Base-by-base conservation (phyloP, 306 rosid species). In the Begonia peltatifolia region DNA sequence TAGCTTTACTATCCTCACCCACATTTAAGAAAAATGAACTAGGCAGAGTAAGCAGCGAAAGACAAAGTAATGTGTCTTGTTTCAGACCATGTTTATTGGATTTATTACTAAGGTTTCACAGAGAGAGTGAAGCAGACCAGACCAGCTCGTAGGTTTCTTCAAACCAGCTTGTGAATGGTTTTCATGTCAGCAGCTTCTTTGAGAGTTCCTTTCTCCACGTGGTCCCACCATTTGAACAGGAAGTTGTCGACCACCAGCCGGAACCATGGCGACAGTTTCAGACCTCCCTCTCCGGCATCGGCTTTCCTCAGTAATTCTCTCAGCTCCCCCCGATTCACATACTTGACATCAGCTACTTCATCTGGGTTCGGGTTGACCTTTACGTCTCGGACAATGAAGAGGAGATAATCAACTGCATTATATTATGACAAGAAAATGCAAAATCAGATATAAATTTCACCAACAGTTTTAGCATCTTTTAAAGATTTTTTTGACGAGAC, bases 241-340 rank as follows among this genome's bases (percentile, higher is more conserved):
- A 90, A 90, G 62, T 83, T 90, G 79, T 90, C 90, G 68, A 86
- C 99, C 10, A 90, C 84, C 4, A 90, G 84, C 25, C 94, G 80
- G 88, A 90, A 90, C 99, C 99, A 90, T 2, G 99, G 99, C 46
- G 95, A 86, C 46, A 90, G 84, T 83, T 83, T 90, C 82, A 90
- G 52, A 49, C 99, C 95, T 47, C 57, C 94, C 72, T 86, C 95
- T 9, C 94, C 95, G 3, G 88, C 84, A 25, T 86, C 95, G 13
- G 81, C 94, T 71, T 86, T 90, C 79, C 87, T 80, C 84, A 90
- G 47, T 69, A 90, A 73, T 80, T 86, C 99, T 61, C 75, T 86
- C 93, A 90, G 56, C 55, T 90, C 51, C 15, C 81, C 92, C 6
- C 75, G 84, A 65, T 68, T 90, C 53, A 90, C 92, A 14, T 86